These are phyloP conservation scores for Hymenochaete sp. DNA, from an alignment of 1,284 basidiomycete genomes.

Conservation along the genomic window DNA sequence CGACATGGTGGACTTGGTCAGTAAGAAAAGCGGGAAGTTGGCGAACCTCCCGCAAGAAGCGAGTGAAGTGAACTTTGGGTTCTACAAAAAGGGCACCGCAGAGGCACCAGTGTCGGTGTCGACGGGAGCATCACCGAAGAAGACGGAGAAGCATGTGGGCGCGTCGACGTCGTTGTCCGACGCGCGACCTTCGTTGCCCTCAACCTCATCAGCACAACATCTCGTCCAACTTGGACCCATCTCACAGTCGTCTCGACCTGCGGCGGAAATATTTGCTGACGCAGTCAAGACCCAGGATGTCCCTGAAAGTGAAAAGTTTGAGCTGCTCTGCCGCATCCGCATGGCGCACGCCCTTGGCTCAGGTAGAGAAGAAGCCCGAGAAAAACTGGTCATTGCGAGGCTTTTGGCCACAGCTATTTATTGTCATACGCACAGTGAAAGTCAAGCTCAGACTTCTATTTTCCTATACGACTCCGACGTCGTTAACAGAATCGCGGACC, in stretches of 20 bases:
- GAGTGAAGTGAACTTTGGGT: constrained; percentile 67
- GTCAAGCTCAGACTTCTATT: constrained; percentile 68
- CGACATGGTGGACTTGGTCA: constrained; percentile 60
- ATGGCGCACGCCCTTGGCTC: constrained; percentile 61
- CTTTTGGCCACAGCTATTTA: constrained; percentile 87
- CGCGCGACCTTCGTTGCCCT: constrained; percentile 29
- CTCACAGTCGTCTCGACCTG: constrained; percentile 46
- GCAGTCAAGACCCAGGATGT: constrained; percentile 65
- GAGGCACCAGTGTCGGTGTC: too few species aligned
- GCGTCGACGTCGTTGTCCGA: background rate
- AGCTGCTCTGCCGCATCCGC: constrained; percentile 83
- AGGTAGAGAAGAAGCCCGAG: constrained; percentile 53
- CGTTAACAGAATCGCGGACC: constrained; percentile 79
- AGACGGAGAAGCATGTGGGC: constrained; percentile 25
- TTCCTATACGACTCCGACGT: constrained; percentile 95
- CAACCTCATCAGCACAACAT: constrained; percentile 40
- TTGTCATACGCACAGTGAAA: constrained; percentile 76
- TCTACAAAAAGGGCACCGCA: constrained; percentile 51
- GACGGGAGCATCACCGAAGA: too few species aligned
- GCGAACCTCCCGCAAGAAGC: constrained; percentile 58
- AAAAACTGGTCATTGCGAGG: constrained; percentile 76
- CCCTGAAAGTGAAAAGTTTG: constrained; percentile 81
- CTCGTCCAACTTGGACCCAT: constrained; percentile 57
- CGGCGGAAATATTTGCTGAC: constrained; percentile 72
- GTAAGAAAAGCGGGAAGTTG: constrained; percentile 40